phyloP scores from a whole-genome alignment of 2,329 filamentous ascomycete genomes.

The Fusarium odoratissimum region DNA sequence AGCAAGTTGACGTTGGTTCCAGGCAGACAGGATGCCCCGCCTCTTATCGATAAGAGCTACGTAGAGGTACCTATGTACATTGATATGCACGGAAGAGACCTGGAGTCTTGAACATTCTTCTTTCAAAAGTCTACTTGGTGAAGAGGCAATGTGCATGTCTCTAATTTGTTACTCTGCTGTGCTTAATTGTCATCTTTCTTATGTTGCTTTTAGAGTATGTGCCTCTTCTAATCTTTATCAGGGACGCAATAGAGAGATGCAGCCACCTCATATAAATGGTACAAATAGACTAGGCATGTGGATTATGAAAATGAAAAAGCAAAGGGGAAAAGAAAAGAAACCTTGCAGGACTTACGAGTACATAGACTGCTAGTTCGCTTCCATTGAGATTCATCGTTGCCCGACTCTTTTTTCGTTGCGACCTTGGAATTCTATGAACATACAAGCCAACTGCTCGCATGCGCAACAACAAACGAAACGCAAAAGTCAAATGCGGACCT shows the following conservation, averaged over 20 bases:
- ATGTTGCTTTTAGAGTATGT: too few relatives aligned
- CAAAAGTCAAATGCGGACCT: neutral
- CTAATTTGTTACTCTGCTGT: neutral
- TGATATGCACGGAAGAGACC: neutral
- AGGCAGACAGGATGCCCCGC: conserved; percentile 43
- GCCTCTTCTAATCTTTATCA: neutral
- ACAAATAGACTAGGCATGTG: neutral
- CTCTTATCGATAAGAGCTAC: conserved; percentile 46
- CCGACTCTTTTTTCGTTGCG: neutral
- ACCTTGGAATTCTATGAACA: neutral
- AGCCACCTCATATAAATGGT: neutral
- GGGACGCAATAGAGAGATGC: neutral
- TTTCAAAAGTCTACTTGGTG: neutral
- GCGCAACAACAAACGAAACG: neutral
- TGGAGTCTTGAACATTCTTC: neutral
- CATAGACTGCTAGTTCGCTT: neutral
- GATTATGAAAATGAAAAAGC: neutral
- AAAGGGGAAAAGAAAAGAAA: neutral
- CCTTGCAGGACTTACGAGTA: too few relatives aligned
- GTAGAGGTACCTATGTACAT: neutral
- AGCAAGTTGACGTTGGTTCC: conserved; percentile 31
- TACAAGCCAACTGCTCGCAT: neutral
- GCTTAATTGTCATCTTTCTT: neutral
- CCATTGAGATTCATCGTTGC: neutral
- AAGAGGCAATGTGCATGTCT: neutral